Evolutionary conservation across 495 filamentous ascomycete species (phyloP), one percentile per base, ranked within the genome.

Genomic region (Aspergillus sparsus): DNA sequence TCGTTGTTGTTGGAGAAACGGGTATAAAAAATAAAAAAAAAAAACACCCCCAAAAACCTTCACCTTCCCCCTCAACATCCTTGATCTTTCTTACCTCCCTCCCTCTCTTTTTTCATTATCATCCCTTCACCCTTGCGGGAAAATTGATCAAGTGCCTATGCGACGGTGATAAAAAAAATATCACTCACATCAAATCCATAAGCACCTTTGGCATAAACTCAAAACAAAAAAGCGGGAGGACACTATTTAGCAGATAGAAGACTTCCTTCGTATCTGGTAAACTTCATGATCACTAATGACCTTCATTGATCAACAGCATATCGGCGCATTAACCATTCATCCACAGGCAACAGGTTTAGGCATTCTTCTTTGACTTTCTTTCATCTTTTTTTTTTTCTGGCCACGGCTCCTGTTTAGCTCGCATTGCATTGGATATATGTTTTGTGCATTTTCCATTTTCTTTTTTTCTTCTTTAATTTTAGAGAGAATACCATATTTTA

Each of bases 1-100:
- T 79, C 80, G 58, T 69, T 92, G 64, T 70, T 93, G 41, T 71
- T 89, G 44, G 83, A 88, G 77, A 80, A 74, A 54, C 80, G 84
- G 68, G 66, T 69, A 67, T 77, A 60, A 74, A n/a, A n/a, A n/a
- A n/a, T n/a, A n/a, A n/a, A n/a, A n/a, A n/a, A n/a, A n/a, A n/a
- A n/a, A n/a, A n/a, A n/a, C n/a, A n/a, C n/a, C n/a, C n/a, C n/a
- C n/a, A n/a, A n/a, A n/a, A n/a, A 46, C 49, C 57, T 39, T 18
- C 52, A 47, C 41, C 33, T 32, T 50, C n/a, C 15, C 16, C 31
- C 32, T 36, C 32, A 21, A 27, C 54, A 45, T 50, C 61, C 52
- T 52, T 49, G 33, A 13, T 59, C 53, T 58, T 69, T 49, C 8
- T 49, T 61, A 16, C 34, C 52, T 56, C 39, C 13, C 8, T 27